Evolutionary conservation across 208 protist genomes (phyloP).

Genomic region (Sergeia podlipaevii): DNA sequence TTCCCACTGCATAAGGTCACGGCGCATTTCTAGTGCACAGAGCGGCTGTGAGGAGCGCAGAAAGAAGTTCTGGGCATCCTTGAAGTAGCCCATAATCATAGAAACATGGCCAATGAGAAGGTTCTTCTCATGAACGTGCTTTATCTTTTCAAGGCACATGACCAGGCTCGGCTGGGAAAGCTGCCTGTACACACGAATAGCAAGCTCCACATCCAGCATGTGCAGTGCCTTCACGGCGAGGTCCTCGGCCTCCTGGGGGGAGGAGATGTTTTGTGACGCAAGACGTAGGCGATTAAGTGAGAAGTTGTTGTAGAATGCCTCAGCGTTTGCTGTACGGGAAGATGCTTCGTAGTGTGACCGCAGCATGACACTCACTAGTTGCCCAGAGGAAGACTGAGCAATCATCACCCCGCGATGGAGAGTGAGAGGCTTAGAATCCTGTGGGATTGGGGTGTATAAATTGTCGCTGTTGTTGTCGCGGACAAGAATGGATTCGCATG

Average conservation of each 20-base stretch:
- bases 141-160: conserved; percentile 89
- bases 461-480: conserved; percentile 56
- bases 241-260: conserved; percentile 72
- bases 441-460: conserved; percentile 64
- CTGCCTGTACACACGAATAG: conserved; percentile 92
- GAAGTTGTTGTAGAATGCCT: conserved; percentile 90
- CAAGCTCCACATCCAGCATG: conserved; percentile 92
- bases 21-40: conserved; percentile 95
- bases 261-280: conserved; percentile 87
- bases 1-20: conserved; percentile 97
- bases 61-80: conserved; percentile 92
- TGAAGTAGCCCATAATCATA: conserved; percentile 92
- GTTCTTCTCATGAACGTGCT: conserved; percentile 92
- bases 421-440: conserved; percentile 67
- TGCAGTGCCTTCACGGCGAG: conserved; percentile 90
- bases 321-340: conserved; percentile 38
- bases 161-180: conserved; percentile 92
- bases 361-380: conserved; percentile 60
- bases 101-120: conserved; percentile 95
- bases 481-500: conserved; percentile 71
- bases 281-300: conserved; percentile 90
- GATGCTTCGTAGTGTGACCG: conserved; percentile 68
- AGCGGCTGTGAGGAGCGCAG: conserved; percentile 88
- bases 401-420: conserved; percentile 78
- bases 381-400: conserved; percentile 71